phyloP scores from a whole-genome alignment of 176 grass and related monocot species.

The Lolium multiflorum region DNA sequence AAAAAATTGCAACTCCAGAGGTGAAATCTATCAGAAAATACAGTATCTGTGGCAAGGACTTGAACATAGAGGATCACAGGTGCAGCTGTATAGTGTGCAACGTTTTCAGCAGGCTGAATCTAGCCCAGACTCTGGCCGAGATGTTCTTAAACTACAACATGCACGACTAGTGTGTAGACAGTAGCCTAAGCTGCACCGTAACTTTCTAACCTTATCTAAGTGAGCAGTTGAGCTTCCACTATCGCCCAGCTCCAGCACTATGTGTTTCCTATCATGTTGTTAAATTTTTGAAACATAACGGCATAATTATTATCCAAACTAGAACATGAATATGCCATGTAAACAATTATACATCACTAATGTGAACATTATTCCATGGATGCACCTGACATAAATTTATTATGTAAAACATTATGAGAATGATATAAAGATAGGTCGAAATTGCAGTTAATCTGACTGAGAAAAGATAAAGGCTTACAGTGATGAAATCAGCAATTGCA shows the following conservation, averaged over 20 bases:
- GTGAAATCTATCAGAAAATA: background rate
- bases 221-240: constrained; percentile 42
- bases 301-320: no score
- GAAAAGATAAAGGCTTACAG: constrained; percentile 56
- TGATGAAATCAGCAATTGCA: constrained; percentile 79
- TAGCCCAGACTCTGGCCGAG: background rate
- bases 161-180: background rate
- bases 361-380: background rate
- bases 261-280: constrained; percentile 23
- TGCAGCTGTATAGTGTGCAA: background rate
- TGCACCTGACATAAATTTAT: constrained; percentile 9
- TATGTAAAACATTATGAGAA: background rate
- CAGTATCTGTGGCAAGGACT: background rate
- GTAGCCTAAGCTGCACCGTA: background rate
- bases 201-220: constrained; percentile 22
- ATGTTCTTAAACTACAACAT: constrained; percentile 7
- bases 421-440: constrained; percentile 9
- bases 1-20: background rate
- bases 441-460: background rate
- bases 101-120: background rate
- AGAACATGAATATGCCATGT: background rate
- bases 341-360: background rate
- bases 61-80: background rate
- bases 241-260: constrained; percentile 59
- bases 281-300: background rate